Base-by-base conservation (phyloP, 495 filamentous ascomycete species). In the Penicillium manginii region DNA sequence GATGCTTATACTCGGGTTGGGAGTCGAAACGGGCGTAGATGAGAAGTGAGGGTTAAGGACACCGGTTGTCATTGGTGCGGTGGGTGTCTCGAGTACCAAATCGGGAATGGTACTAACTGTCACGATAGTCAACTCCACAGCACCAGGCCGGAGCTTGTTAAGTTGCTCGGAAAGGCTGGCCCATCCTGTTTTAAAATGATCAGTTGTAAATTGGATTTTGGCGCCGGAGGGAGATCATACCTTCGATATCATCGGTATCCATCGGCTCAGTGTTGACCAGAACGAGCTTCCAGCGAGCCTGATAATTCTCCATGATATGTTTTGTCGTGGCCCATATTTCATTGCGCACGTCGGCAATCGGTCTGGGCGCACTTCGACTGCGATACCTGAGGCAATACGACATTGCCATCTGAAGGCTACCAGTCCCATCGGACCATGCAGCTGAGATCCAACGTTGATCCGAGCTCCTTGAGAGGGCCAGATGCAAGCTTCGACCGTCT, bases 371-470 rank as follows among this genome's bases (percentile, higher is more conserved):
- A 8, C 76, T 74, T 48, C 80, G 81, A 26, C 83, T 82, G 60
- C 87, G 84, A 62, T 85, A 83, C 19, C 86, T 86, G 4, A 96
- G 77, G 63, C 89, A 89, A 71, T 96, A 96, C 2, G 91, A 90
- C 29, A 90, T 87, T 4, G 80, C 89, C 60, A 84, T 86, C 68
- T 96, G 91, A 55, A 90, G 82, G 40, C 78, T 83, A 0, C 94
- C 96, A 22, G 78, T 83, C 63, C 85, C 92, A 71, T 98, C 92
- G 1, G 89, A 91, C 96, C 96, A 99, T n/a, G 90, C 89, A 4
- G 86, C 92, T 1, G 88, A 88, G 46, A 97, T 71, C 96, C 96
- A 99, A 17, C 89, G 83, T 47, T 90, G 86, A 66, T 94, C 91
- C 29, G 87, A 75, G 67, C 90, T 93, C 58, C 87, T 85, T 0